Conservation (phyloP, 2,329 filamentous ascomycete genomes). For the Fusarium liriodendri region DNA sequence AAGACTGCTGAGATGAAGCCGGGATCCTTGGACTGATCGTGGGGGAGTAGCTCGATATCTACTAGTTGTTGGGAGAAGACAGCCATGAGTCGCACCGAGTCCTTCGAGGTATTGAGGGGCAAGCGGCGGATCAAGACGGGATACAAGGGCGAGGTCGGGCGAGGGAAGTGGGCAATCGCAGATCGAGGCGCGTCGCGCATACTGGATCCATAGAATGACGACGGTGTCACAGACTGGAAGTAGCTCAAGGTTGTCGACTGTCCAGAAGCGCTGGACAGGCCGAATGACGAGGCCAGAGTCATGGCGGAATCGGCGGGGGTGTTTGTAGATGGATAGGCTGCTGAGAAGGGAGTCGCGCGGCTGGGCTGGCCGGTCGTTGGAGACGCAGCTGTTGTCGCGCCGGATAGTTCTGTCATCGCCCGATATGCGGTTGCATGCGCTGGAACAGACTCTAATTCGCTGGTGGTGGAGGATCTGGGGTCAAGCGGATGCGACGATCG, state of each 20-base stretch:
- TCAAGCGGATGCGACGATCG: slow-evolving; percentile 38
- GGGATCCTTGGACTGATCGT: slow-evolving; percentile 61
- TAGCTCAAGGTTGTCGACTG: neutral
- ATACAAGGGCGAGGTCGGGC: slow-evolving; percentile 49
- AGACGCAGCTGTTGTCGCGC: slow-evolving; percentile 42
- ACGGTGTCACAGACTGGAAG: slow-evolving; percentile 35
- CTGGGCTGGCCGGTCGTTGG: slow-evolving; percentile 40
- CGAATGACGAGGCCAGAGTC: neutral
- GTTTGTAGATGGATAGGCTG: slow-evolving; percentile 28
- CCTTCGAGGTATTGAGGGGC: slow-evolving; percentile 64
- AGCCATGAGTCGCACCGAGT: slow-evolving; percentile 67
- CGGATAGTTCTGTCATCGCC: slow-evolving; percentile 47
- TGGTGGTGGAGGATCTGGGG: slow-evolving; percentile 24
- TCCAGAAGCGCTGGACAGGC: neutral
- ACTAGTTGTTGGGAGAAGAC: slow-evolving; percentile 68
- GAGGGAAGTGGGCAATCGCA: slow-evolving; percentile 53
- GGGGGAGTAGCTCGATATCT: slow-evolving; percentile 62
- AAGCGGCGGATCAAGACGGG: slow-evolving; percentile 65
- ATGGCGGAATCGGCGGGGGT: slow-evolving; percentile 23
- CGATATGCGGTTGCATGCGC: slow-evolving; percentile 43
- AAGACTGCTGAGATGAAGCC: slow-evolving; percentile 65
- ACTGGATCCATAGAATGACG: slow-evolving; percentile 49
- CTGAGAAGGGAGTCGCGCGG: slow-evolving; percentile 48
- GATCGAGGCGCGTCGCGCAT: slow-evolving; percentile 55
- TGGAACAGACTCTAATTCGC: slow-evolving; percentile 38